Conservation (phyloP, 2,329 filamentous ascomycete genomes). For the Claviceps pazoutovae region DNA sequence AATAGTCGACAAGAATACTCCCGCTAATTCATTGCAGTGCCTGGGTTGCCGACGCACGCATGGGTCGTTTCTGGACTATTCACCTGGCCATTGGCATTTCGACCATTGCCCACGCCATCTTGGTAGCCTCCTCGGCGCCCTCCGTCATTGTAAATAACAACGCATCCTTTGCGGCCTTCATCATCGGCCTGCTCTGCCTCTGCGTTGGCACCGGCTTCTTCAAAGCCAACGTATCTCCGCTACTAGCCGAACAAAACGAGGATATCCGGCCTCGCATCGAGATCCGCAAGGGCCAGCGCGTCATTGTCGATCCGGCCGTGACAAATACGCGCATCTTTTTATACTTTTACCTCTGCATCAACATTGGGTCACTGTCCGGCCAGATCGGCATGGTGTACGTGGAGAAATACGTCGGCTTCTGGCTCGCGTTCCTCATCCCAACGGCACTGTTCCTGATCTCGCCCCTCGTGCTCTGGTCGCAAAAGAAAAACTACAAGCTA, state of each 20-base stretch:
- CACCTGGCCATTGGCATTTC: conserved; percentile 52
- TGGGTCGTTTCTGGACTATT: conserved; percentile 62
- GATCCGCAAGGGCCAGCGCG: conserved; percentile 41
- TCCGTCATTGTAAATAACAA: conserved; percentile 43
- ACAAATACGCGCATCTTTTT: conserved; percentile 57
- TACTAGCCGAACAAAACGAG: conserved; percentile 57
- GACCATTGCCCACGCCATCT: conserved; percentile 50
- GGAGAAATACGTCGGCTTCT: conserved; percentile 65
- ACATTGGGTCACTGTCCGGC: conserved; percentile 44
- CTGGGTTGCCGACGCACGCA: conserved; percentile 52
- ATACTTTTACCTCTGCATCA: conserved; percentile 45
- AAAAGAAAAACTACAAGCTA: conserved; percentile 46
- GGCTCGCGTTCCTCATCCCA: conserved; percentile 55
- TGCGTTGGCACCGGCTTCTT: conserved; percentile 62
- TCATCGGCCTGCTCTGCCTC: conserved; percentile 45
- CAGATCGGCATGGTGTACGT: conserved; percentile 54
- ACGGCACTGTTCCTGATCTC: conserved; percentile 50
- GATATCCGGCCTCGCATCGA: conserved; percentile 44
- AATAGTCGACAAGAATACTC: neutral
- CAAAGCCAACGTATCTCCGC: conserved; percentile 64
- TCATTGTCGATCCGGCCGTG: conserved; percentile 56
- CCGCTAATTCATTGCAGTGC: conserved; percentile 18
- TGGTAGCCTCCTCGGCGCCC: conserved; percentile 52
- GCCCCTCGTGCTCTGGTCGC: conserved; percentile 46
- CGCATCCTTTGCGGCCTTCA: conserved; percentile 48